These are phyloP conservation scores for Paecilomyces variotii DNA, from an alignment of 2,329 filamentous ascomycete genomes.

Conservation along the genomic window DNA sequence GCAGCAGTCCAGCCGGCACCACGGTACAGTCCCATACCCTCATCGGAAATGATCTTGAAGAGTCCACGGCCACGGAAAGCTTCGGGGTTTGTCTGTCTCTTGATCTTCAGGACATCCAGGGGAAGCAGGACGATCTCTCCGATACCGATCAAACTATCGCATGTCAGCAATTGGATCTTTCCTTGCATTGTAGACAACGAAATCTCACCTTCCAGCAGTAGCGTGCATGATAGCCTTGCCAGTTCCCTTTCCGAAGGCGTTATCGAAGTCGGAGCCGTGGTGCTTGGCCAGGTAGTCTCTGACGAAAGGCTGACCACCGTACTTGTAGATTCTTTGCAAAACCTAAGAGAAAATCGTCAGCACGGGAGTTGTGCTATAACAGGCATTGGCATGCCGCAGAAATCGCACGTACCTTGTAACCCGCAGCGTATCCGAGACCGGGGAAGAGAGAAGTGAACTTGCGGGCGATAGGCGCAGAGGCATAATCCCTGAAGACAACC, in stretches of 20 bases:
- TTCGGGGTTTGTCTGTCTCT: constrained; percentile 97
- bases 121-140: constrained; percentile 94
- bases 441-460: constrained; percentile 97
- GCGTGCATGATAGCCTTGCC: constrained; percentile 98
- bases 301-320: constrained; percentile 91
- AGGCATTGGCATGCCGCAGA: neutral
- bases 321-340: constrained; percentile 96
- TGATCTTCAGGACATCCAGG: constrained; percentile 97
- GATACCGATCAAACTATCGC: constrained; percentile 75
- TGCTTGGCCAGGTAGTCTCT: constrained; percentile 78
- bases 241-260: constrained; percentile 87
- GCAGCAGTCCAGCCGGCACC: constrained; percentile 98
- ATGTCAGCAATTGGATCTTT: constrained; percentile 2
- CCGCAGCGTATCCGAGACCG: constrained; percentile 91
- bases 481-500: constrained; percentile 91
- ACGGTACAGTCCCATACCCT: constrained; percentile 91
- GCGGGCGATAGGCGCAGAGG: constrained; percentile 56
- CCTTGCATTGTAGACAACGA: neutral
- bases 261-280: constrained; percentile 77
- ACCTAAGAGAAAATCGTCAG: constrained; percentile 41
- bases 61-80: constrained; percentile 92
- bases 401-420: constrained; percentile 68
- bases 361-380: neutral
- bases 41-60: constrained; percentile 80
- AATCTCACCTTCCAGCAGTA: constrained; percentile 70